These are phyloP conservation scores for Starmera quercuum DNA, from an alignment of 805 yeast species.

Conservation along the genomic window DNA sequence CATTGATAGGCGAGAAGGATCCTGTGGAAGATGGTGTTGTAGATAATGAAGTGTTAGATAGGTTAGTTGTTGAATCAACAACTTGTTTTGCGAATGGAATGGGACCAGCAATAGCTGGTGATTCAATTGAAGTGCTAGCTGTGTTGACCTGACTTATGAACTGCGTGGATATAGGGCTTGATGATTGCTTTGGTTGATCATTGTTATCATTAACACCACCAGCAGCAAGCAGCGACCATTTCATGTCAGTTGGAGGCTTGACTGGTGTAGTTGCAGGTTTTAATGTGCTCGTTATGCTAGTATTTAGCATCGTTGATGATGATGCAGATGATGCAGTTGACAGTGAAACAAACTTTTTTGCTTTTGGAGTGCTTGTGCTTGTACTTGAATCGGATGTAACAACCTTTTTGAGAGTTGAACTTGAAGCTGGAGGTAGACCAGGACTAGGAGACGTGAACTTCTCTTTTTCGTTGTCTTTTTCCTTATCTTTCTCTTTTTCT, in stretches of 20 bases:
- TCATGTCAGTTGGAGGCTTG: constrained; percentile 41
- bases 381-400: background rate
- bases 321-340: constrained; percentile 1
- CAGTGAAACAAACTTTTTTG: constrained; percentile 1
- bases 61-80: constrained; percentile 1
- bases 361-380: background rate
- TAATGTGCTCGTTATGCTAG: constrained; percentile 14
- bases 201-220: constrained; percentile 4
- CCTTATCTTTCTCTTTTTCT: background rate
- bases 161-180: too few relatives aligned
- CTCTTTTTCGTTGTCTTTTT: background rate
- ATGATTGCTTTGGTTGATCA: constrained; percentile 3
- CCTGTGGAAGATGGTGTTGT: constrained; percentile 3
- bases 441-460: constrained; percentile 8
- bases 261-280: constrained; percentile 49
- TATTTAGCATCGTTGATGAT: background rate
- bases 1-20: constrained; percentile 3
- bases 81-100: background rate
- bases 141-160: too few relatives aligned
- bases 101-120: background rate
- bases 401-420: background rate
- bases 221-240: constrained; percentile 36
- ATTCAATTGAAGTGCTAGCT: too few relatives aligned
- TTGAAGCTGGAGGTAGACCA: background rate
- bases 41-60: constrained; percentile 4